Evolutionary conservation across 2,329 filamentous ascomycete species (phyloP).

Genomic region (Colletotrichum coccodes): DNA sequence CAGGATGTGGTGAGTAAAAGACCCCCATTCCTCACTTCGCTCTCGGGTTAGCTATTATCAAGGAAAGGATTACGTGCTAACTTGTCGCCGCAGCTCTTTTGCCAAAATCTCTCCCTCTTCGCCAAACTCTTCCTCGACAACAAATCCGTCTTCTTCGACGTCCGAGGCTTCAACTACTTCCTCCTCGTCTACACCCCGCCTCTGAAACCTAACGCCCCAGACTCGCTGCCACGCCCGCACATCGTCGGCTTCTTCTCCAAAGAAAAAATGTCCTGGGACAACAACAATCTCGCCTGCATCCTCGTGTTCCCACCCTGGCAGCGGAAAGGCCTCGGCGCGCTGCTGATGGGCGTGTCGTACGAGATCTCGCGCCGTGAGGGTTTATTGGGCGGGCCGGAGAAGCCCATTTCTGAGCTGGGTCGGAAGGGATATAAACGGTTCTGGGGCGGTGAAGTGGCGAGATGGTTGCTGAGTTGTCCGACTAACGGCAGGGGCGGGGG

Average conservation of each 20-base stretch:
- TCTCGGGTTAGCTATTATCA: background rate
- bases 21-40: background rate
- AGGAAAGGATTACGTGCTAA: constrained; percentile 23
- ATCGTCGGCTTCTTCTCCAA: constrained; percentile 98
- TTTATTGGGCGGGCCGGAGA: constrained; percentile 90
- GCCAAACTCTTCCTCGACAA: constrained; percentile 98
- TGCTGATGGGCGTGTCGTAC: constrained; percentile 94
- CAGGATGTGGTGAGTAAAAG: constrained; percentile 72
- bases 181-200: constrained; percentile 81
- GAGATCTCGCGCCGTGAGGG: constrained; percentile 87
- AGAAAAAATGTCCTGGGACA: constrained; percentile 98
- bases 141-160: constrained; percentile 98
- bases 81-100: constrained; percentile 72
- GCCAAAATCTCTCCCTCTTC: constrained; percentile 94
- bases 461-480: constrained; percentile 64
- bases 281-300: constrained; percentile 97
- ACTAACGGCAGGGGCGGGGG: constrained; percentile 1
- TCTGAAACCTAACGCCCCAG: constrained; percentile 37
- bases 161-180: constrained; percentile 94
- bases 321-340: constrained; percentile 84
- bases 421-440: constrained; percentile 84
- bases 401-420: constrained; percentile 88
- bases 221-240: constrained; percentile 51
- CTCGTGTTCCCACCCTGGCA: constrained; percentile 97
- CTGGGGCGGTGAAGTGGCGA: constrained; percentile 86